These are phyloP conservation scores for Botrytis pseudocinerea DNA, from an alignment of 2,329 filamentous ascomycete species.

Conservation along the genomic window DNA sequence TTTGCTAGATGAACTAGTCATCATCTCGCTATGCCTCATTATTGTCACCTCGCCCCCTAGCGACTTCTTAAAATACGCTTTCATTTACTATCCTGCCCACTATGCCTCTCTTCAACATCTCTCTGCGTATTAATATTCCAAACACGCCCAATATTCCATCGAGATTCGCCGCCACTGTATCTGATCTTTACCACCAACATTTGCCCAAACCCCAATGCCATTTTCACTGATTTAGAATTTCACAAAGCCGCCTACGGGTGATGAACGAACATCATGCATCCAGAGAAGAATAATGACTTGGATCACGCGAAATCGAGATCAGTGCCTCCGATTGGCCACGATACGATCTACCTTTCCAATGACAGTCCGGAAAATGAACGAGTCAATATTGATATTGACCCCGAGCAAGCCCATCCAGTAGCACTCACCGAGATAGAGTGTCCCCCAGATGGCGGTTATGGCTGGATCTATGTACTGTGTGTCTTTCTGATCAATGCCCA, in stretches of 20 bases:
- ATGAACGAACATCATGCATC: not conserved
- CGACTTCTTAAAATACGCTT: not conserved
- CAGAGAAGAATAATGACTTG: not conserved
- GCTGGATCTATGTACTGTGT: not conserved
- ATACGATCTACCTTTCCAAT: not conserved
- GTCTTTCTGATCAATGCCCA: not conserved
- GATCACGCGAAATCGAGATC: not conserved
- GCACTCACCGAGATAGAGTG: not conserved
- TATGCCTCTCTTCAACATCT: not conserved
- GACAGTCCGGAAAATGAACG: not conserved
- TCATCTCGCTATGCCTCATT: not conserved
- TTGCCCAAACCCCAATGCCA: not conserved
- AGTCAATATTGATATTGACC: not conserved
- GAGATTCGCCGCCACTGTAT: not conserved
- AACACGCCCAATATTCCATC: rapidly evolving
- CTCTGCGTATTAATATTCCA: not conserved
- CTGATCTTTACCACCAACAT: not conserved
- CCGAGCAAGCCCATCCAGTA: not conserved
- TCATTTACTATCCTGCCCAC: too few relatives aligned
- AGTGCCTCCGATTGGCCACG: too few relatives aligned
- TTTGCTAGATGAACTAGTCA: not conserved
- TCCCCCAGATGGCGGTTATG: not conserved
- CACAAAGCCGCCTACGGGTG: not conserved
- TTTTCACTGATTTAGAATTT: not conserved
- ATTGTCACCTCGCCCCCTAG: not conserved